Evolutionary conservation across 164 flowering plant species (phyloP), one percentile per base, ranked within the genome.

Genomic region (Vitis rupestris): DNA sequence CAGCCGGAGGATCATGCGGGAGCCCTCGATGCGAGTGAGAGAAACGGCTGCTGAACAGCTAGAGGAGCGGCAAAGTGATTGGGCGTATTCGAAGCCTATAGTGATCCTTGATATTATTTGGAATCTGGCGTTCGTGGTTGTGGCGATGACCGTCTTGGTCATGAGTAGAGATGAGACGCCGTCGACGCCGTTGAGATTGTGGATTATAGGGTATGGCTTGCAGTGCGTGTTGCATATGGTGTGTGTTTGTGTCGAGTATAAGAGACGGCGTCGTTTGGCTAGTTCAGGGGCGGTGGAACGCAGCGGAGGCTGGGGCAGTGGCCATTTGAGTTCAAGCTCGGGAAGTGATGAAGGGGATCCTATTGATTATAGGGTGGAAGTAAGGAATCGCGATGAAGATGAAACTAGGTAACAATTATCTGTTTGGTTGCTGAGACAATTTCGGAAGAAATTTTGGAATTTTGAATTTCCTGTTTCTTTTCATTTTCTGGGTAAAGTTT

Each of bases 31-130:
- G 47, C 74, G 75, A 13, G 93, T 88, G 29, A 72, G 93, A 2
- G 93, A 88, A 68, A 66, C 78, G 61, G 93, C 93, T 10, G 87
- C 90, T 1, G 85, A 82, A 85, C 85, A 85, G 78, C 77, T 88
- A 14, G 90, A 86, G 73, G 88, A 85, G 76, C 75, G 88, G 1
- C 92, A 81, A 51, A 76, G 82, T 69, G 85, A 83, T 60, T 88
- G 93, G 93, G 93, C 87, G 1, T 81, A 85, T 73, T 86, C 93
- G 23, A 75, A 66, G 75, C 93, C 93, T 17, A 67, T 88, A 8
- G 79, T 88, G 9, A 64, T 78, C 0, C 79, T 88, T 2, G 93
- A 86, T 61, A 68, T 85, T 1, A 16, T 81, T 4, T 88, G 93
- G 89, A 88, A 88, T 76, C 44, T 81, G 29, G 80, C 76, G 17